Evolutionary conservation across 805 yeast species (phyloP).

Genomic region (Candida nemodendra): DNA sequence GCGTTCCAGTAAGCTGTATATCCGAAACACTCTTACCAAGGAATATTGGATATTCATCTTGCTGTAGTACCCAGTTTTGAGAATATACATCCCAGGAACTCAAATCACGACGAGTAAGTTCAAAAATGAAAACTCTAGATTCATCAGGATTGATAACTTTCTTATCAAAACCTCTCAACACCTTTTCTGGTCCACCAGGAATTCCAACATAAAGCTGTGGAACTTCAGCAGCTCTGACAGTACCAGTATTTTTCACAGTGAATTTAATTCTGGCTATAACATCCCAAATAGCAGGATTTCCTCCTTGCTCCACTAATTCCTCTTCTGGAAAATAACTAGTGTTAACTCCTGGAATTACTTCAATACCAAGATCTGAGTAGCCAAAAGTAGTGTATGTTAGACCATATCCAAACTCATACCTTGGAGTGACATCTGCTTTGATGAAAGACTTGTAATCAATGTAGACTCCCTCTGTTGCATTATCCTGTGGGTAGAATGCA

Average conservation of each 20-base stretch:
- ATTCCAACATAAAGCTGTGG: constrained; percentile 44
- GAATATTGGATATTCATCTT: constrained; percentile 41
- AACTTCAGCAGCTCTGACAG: constrained; percentile 40
- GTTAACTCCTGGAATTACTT: constrained; percentile 1
- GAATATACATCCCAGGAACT: constrained; percentile 42
- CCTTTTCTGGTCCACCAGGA: constrained; percentile 42
- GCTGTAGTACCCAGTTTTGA: constrained; percentile 46
- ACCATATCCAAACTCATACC: constrained; percentile 64
- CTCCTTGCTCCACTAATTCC: constrained; percentile 29
- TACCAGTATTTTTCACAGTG: constrained; percentile 39
- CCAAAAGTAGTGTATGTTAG: constrained; percentile 50
- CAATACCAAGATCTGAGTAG: constrained; percentile 23
- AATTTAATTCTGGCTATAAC: constrained; percentile 39
- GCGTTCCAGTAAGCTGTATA: constrained; percentile 15
- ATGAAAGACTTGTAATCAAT: constrained; percentile 60
- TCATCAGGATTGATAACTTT: constrained; percentile 37
- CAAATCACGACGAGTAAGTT: constrained; percentile 41
- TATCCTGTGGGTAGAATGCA: constrained; percentile 40
- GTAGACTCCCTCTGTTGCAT: constrained; percentile 46
- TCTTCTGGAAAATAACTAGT: constrained; percentile 7
- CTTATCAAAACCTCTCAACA: constrained; percentile 44
- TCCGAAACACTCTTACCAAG: constrained; percentile 29
- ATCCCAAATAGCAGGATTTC: constrained; percentile 45
- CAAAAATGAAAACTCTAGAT: constrained; percentile 31
- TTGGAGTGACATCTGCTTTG: constrained; percentile 51